Conservation (phyloP, 1,284 basidiomycete species). For the Rhodotorula sp. region DNA sequence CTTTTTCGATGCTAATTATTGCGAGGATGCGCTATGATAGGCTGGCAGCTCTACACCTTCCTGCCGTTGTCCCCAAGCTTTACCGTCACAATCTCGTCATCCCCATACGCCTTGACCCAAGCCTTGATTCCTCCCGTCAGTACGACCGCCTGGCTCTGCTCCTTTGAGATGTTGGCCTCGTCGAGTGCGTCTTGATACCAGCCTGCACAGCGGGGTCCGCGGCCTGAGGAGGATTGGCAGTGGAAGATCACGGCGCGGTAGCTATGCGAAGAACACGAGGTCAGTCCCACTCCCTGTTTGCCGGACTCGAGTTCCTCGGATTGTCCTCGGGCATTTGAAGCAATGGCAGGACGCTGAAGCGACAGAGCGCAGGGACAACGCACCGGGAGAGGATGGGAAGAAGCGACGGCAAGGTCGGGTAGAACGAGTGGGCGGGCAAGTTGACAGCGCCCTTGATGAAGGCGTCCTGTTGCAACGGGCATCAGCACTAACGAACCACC, state of each 20-base stretch:
- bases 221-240: slow-evolving; percentile 46
- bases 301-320: no score
- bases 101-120: slow-evolving; percentile 38
- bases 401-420: slow-evolving; percentile 45
- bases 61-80: slow-evolving; percentile 1
- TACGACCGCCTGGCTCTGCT: slow-evolving; percentile 37
- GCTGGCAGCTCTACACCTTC: no score
- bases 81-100: slow-evolving; percentile 25
- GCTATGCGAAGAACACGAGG: not conserved
- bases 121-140: slow-evolving; percentile 48
- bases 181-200: slow-evolving; percentile 49
- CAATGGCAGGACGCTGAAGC: not conserved
- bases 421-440: slow-evolving; percentile 50
- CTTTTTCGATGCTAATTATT: no score
- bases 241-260: slow-evolving; percentile 47
- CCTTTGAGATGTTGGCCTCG: slow-evolving; percentile 5
- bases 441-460: slow-evolving; percentile 49
- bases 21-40: no score
- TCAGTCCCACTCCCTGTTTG: not conserved
- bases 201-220: slow-evolving; percentile 47
- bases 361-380: not conserved
- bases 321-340: no score
- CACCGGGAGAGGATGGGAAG: slow-evolving; percentile 42
- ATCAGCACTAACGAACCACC: not conserved
- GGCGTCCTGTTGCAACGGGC: slow-evolving; percentile 14